Percentiles rank a stretch among this genome's conserved stretches.
phyloP scores from a whole-genome alignment of 306 rosid species.

The Cajanus cajan region DNA sequence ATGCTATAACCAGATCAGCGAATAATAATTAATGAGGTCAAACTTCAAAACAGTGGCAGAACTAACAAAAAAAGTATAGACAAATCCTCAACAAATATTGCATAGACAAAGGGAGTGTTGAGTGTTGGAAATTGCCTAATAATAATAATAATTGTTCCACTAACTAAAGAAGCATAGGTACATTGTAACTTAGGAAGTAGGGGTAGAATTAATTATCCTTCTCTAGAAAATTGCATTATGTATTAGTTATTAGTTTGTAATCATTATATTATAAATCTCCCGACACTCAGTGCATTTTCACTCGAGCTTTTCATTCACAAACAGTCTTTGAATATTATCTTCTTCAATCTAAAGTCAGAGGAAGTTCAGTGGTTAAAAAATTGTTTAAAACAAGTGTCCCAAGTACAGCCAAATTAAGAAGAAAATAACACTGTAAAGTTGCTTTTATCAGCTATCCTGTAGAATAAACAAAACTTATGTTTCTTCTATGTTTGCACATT shows the following conservation, averaged over 20 bases:
- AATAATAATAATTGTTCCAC: background rate
- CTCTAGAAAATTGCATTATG: background rate
- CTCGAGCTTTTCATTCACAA: background rate
- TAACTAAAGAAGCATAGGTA: background rate
- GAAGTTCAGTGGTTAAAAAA: background rate
- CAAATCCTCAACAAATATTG: background rate
- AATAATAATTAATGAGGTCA: background rate
- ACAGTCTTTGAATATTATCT: background rate
- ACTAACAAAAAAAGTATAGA: background rate
- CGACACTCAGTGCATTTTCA: background rate
- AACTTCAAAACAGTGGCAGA: background rate
- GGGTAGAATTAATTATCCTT: background rate
- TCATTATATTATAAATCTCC: background rate
- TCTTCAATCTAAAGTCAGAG: background rate
- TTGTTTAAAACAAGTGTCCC: background rate
- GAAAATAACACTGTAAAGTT: background rate
- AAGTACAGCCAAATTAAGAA: background rate
- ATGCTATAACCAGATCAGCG: background rate
- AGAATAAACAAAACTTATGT: background rate
- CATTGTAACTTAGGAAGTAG: background rate
- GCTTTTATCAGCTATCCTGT: background rate
- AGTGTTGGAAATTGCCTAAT: background rate
- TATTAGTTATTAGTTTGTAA: background rate
- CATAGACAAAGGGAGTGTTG: background rate
- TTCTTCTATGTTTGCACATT: background rate